Evolutionary conservation across 106 monocot genomes (phyloP).

Genomic region (Dendrobium officinale): DNA sequence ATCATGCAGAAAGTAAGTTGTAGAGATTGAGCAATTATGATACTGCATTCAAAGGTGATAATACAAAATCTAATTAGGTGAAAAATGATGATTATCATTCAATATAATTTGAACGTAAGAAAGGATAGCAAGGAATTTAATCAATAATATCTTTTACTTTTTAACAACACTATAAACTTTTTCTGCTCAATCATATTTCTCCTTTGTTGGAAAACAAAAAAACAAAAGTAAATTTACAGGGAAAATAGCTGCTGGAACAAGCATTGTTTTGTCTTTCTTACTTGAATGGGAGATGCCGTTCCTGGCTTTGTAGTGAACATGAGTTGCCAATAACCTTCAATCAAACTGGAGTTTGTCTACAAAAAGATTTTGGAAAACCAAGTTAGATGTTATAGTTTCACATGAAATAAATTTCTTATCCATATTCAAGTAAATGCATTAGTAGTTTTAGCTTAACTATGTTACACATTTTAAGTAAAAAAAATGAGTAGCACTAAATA

Average conservation of each 20-base stretch:
- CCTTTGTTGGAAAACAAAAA: background rate
- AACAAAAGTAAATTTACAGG: background rate
- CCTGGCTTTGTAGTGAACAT: conserved; percentile 96
- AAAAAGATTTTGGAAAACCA: background rate
- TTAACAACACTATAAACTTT: background rate
- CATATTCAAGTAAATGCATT: background rate
- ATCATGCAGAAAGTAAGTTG: too few relatives aligned
- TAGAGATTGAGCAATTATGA: too few relatives aligned
- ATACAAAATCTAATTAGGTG: too few relatives aligned
- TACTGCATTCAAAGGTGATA: too few relatives aligned
- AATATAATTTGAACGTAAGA: background rate
- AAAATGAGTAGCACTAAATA: background rate
- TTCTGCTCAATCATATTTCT: background rate
- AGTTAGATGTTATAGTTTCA: background rate
- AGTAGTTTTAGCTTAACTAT: background rate
- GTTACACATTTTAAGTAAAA: background rate
- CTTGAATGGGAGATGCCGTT: conserved; percentile 99
- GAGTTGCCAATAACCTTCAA: conserved; percentile 96
- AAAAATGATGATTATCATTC: too few relatives aligned
- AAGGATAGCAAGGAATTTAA: background rate
- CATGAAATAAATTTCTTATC: too few relatives aligned
- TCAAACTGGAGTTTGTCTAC: conserved; percentile 77
- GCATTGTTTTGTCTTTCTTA: conserved; percentile 14
- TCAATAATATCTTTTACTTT: background rate
- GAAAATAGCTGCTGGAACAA: background rate